phyloP scores from a whole-genome alignment of 176 grass and related monocot genomes.

The Aegilops tauschii region DNA sequence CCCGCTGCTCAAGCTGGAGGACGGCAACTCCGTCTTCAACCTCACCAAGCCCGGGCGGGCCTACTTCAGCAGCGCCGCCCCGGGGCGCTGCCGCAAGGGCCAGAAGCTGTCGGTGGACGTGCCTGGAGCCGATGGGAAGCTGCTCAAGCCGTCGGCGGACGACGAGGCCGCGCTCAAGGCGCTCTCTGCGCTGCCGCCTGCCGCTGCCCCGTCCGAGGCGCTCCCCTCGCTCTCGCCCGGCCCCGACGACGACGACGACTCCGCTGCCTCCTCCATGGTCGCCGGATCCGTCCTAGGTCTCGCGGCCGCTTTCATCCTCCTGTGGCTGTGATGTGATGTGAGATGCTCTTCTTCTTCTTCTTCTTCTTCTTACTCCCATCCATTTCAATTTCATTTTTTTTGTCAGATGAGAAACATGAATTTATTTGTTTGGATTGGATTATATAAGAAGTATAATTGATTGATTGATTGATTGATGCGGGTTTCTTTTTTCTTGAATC shows the following conservation, averaged over 20 bases:
- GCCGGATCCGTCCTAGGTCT: background rate
- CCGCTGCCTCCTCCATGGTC: background rate
- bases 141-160: conserved; percentile 33
- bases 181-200: background rate
- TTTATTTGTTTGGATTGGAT: too few species aligned
- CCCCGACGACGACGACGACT: background rate
- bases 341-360: background rate
- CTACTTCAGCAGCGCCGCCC: conserved; percentile 65
- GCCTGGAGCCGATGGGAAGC: conserved; percentile 56
- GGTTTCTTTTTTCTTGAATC: too few species aligned
- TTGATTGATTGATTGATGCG: too few species aligned
- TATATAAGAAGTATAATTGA: too few species aligned
- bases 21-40: conserved; percentile 91
- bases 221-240: background rate
- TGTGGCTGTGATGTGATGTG: too few species aligned
- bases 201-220: conserved; percentile 5
- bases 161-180: conserved; percentile 25
- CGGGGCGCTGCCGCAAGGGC: conserved; percentile 60
- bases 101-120: conserved; percentile 84
- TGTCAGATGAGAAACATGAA: too few species aligned
- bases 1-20: conserved; percentile 48
- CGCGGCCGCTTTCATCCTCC: too few species aligned
- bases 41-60: conserved; percentile 52
- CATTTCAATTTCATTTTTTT: too few species aligned
- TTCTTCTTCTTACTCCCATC: too few species aligned